Evolutionary conservation across 2,329 filamentous ascomycete genomes (phyloP).

Genomic region (Mycosphaerelloides madeirae): DNA sequence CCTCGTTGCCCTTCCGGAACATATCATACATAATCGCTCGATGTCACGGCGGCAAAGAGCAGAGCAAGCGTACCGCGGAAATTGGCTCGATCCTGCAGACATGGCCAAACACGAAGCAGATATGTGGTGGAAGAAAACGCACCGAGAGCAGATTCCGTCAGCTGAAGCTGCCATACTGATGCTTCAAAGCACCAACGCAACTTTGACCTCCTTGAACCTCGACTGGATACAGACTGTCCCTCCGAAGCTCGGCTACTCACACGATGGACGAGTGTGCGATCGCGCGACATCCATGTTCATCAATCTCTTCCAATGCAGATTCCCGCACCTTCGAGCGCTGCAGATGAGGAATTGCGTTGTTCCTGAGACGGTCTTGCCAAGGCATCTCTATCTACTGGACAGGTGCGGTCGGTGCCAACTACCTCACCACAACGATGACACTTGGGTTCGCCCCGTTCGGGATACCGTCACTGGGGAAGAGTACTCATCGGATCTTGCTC

Average conservation of each 20-base stretch:
- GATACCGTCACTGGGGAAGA: background rate
- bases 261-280: conserved; percentile 1
- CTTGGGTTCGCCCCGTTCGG: no score
- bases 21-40: background rate
- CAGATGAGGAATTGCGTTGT: conserved; percentile 44
- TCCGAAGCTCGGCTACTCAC: conserved; percentile 2
- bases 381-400: conserved; percentile 34
- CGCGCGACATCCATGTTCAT: conserved; percentile 25
- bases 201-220: conserved; percentile 32
- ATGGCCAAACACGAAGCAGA: no score
- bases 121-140: conserved; percentile 9
- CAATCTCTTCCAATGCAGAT: conserved; percentile 34
- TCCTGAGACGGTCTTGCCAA: conserved; percentile 33
- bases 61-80: conserved; percentile 17
- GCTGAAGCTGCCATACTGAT: conserved; percentile 16
- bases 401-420: conserved; percentile 3
- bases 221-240: conserved; percentile 32
- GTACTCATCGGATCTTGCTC: conserved; percentile 9
- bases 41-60: conserved; percentile 9
- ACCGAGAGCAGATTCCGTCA: conserved; percentile 22
- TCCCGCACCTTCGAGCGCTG: conserved; percentile 43
- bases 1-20: background rate
- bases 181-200: conserved; percentile 19
- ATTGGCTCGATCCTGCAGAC: conserved; percentile 9
- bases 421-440: background rate